Evolutionary conservation across 1,139 yeast species (phyloP).

Genomic region (Geotrichum klebahnii): DNA sequence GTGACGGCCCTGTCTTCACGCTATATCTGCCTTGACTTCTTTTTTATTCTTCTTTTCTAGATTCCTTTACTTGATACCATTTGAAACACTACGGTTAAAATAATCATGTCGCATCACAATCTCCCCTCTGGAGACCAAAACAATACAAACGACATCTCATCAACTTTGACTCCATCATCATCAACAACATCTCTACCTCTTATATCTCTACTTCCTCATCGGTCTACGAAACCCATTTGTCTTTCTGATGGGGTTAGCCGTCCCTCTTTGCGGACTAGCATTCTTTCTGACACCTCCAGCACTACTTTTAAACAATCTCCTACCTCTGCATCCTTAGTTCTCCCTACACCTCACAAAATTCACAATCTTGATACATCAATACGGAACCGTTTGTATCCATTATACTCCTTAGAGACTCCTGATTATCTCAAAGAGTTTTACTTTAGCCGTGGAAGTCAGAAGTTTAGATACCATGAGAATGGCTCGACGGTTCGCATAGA

Average conservation of each 20-base stretch:
- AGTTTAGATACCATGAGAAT: constrained; percentile 7
- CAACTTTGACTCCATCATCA: background rate
- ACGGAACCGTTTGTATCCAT: constrained; percentile 16
- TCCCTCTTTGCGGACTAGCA: constrained; percentile 1
- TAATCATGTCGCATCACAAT: background rate
- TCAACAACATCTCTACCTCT: background rate
- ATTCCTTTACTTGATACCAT: too few species aligned
- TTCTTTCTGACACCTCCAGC: constrained; percentile 5
- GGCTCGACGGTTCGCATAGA: constrained; percentile 8
- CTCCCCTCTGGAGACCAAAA: background rate
- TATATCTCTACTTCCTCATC: background rate
- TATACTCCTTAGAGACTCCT: constrained; percentile 12
- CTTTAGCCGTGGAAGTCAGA: constrained; percentile 10
- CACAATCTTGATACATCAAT: constrained; percentile 4
- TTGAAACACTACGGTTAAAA: too few species aligned
- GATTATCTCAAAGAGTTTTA: constrained; percentile 16
- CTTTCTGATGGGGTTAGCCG: background rate
- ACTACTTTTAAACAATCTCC: constrained; percentile 1
- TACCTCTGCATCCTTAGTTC: constrained; percentile 10
- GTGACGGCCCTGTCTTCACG: background rate
- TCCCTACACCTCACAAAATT: constrained; percentile 4
- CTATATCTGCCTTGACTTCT: background rate
- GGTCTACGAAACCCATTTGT: background rate
- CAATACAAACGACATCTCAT: background rate
- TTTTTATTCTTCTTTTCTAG: background rate